These are phyloP conservation scores for Pythium volutum DNA, from an alignment of 352 stramenopile species.

Conservation along the genomic window DNA sequence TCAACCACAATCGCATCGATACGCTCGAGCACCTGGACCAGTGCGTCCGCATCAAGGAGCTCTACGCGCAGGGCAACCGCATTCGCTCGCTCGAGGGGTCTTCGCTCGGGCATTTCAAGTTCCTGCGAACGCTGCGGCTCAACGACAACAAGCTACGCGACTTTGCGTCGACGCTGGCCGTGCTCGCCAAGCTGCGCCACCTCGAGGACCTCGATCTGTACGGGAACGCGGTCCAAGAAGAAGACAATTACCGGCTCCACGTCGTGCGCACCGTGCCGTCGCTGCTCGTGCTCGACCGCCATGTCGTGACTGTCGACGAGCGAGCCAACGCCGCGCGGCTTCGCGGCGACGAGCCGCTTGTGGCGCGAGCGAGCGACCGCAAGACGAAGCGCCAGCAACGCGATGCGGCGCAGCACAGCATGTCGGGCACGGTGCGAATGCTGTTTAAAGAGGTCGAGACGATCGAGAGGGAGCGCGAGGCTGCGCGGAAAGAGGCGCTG, in stretches of 20 bases:
- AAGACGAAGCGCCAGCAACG: slow-evolving; percentile 58
- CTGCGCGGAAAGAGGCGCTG: slow-evolving; percentile 25
- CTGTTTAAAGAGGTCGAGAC: slow-evolving; percentile 61
- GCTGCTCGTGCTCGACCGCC: slow-evolving; percentile 63
- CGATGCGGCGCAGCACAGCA: slow-evolving; percentile 37
- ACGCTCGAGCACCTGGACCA: slow-evolving; percentile 63
- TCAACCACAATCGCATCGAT: slow-evolving; percentile 85
- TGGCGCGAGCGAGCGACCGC: slow-evolving; percentile 48
- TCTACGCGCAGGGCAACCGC: slow-evolving; percentile 88
- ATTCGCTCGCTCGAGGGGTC: slow-evolving; percentile 52
- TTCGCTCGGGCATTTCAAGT: slow-evolving; percentile 61
- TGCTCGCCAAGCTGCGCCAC: slow-evolving; percentile 36
- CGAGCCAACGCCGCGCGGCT: slow-evolving; percentile 17
- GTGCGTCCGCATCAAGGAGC: slow-evolving; percentile 87
- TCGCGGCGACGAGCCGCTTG: slow-evolving; percentile 6
- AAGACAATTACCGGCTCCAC: slow-evolving; percentile 71
- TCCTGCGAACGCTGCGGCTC: slow-evolving; percentile 52
- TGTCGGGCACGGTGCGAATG: slow-evolving; percentile 70
- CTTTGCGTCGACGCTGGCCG: slow-evolving; percentile 34
- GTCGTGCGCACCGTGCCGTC: slow-evolving; percentile 58
- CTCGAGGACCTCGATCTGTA: slow-evolving; percentile 63
- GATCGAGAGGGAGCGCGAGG: slow-evolving; percentile 47
- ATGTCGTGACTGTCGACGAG: slow-evolving; percentile 53
- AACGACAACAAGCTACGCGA: slow-evolving; percentile 60
- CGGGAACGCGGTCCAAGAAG: slow-evolving; percentile 62